Percentiles rank a stretch among this genome's conserved stretches.
These are phyloP conservation scores for Neurospora sp. DNA, from an alignment of 495 filamentous ascomycete species.

Conservation along the genomic window DNA sequence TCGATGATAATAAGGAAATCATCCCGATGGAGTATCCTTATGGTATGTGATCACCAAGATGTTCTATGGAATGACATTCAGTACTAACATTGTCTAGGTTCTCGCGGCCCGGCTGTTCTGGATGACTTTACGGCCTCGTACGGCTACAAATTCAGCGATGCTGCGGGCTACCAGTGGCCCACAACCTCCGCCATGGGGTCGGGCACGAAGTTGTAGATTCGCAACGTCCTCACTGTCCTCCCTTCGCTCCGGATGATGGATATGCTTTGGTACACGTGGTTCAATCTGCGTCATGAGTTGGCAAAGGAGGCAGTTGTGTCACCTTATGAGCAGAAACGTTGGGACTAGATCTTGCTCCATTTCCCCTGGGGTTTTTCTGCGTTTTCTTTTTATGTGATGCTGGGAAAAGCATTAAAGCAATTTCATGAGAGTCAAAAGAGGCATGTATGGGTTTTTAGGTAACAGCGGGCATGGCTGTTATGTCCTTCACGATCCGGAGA, in stretches of 20 bases:
- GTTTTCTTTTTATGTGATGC: background rate
- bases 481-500: background rate
- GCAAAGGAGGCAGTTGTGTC: background rate
- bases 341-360: background rate
- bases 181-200: conserved; percentile 48
- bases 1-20: conserved; percentile 98
- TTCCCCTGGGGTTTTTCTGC: background rate
- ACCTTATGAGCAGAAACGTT: background rate
- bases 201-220: conserved; percentile 59
- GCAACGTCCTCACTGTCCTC: conserved; percentile 4
- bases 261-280: conserved; percentile 7
- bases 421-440: background rate
- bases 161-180: conserved; percentile 93
- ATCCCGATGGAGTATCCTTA: conserved; percentile 99
- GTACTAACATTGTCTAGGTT: conserved; percentile 48
- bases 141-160: conserved; percentile 98
- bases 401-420: background rate
- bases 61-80: background rate
- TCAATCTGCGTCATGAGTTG: conserved; percentile 10
- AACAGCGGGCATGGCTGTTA: background rate
- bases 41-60: conserved; percentile 50
- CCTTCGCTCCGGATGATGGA: conserved; percentile 4
- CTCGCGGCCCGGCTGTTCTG: conserved; percentile 88
- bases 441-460: background rate
- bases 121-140: conserved; percentile 98